Evolutionary conservation across 2,329 filamentous ascomycete genomes (phyloP), one percentile per base, ranked within the genome.

Genomic region (Hansfordia pulvinata): DNA sequence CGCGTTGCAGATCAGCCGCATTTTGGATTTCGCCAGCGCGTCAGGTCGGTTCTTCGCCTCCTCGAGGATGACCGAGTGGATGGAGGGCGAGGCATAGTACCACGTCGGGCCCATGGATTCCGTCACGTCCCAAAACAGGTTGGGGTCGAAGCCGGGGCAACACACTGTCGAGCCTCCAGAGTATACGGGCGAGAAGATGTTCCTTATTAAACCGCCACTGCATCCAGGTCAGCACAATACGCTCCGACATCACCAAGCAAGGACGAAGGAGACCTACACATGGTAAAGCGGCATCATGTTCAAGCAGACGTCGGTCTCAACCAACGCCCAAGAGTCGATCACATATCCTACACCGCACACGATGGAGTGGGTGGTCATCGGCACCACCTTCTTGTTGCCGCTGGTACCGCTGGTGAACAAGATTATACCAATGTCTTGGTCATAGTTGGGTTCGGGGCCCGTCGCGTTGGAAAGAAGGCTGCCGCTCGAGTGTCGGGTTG

Each of bases 211-310:
- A 9, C 65, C 65, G 22, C 65, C 65, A 12, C 57, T 60, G 20
- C 11, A 29, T 5, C n/a, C 8, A n/a, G 3, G 22, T 37, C 24
- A 36, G 31, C 17, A 17, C 20, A 2, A 2, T 17, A 14, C 4
- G 7, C 15, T 8, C 17, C 19, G 13, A 17, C 17, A 23, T 28
- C 13, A 30, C 20, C 14, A 16, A 17, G 8, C 7, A 20, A 24
- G 11, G 16, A 12, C 10, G 19, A 11, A 10, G n/a, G 25, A 11
- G 3, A 53, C 60, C 49, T 50, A 63, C 57, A 67, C 50, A 42
- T 70, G 65, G 40, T 68, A 65, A 5, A 72, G 44, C 0, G 66
- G 65, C 65, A 71, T 71, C 60, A 69, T 68, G 38, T 71, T 70
- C 14, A 69, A 40, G 38, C 65, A 71, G 1, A 58, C 52, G 35